Base-by-base conservation (phyloP, 2,329 filamentous ascomycete species). In the Sporothrix phasma region DNA sequence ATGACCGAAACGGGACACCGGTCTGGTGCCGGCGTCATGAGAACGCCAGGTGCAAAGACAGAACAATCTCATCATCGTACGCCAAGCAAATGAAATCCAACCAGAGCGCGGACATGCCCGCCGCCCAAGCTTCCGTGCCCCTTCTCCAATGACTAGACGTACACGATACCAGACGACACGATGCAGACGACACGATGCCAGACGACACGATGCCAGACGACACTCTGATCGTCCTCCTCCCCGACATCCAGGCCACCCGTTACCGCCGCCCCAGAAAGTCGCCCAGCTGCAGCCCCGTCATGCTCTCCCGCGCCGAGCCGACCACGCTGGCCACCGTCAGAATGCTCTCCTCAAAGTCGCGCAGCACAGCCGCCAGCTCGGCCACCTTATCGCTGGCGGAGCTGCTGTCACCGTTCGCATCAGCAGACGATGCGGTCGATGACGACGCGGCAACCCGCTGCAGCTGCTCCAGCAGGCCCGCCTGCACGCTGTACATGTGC, bases 261-360 rank as follows among this genome's bases (percentile, higher is more conserved):
- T 45, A 10, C 73, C 62, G 59, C 70, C 62, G n/a, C 71, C 71
- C 73, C 68, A 78, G 73, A 64, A 79, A 78, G 15, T 77, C 76
- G 19, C 82, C 83, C 45, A 81, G 70, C 68, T 82, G 81, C 61
- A 87, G 72, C 67, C 80, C 80, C 63, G 85, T 84, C 64, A 87
- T 79, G 41, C 81, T 81, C 71, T 88, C 86, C 66, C 84, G 81
- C 4, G 80, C 80, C 54, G 76, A 76, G 2, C 84, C 85, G 59
- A 88, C 79, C 63, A 84, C 80, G 26, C 80, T 78, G 5, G 86
- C 86, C 64, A 87, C 85, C 62, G 83, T 81, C 64, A 87, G 73
- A 63, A 88, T 86, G 64, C 84, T 81, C 68, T 82, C 79, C 74
- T 88, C 85, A 66, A 88, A 86, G 68, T 88, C 86, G 19, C 81